Evolutionary conservation across 2,329 filamentous ascomycete genomes (phyloP).

Genomic region (Claviceps citrina): DNA sequence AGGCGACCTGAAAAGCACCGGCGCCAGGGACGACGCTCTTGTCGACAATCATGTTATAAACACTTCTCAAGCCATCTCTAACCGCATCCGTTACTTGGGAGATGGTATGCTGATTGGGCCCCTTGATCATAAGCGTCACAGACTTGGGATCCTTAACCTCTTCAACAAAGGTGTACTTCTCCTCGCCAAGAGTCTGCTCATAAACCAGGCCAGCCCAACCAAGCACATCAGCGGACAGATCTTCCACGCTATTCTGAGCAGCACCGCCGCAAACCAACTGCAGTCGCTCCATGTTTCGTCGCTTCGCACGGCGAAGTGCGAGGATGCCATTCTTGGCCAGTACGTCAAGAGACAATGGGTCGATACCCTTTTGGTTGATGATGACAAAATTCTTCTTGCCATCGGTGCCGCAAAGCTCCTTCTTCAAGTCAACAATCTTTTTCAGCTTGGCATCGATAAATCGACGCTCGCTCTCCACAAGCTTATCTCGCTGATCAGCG

Average conservation of each 20-base stretch:
- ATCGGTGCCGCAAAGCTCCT: constrained; percentile 87
- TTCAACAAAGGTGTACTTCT: constrained; percentile 98
- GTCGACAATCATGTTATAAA: constrained; percentile 99
- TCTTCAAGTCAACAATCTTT: constrained; percentile 96
- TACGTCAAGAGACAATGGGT: constrained; percentile 87
- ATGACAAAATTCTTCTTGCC: constrained; percentile 92
- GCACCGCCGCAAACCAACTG: constrained; percentile 86
- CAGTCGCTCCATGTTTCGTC: constrained; percentile 96
- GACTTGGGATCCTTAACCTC: constrained; percentile 98
- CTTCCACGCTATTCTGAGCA: constrained; percentile 92
- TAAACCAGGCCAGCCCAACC: constrained; percentile 96
- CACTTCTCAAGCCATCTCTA: constrained; percentile 81
- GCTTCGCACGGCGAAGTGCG: constrained; percentile 83
- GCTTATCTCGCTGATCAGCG: constrained; percentile 91
- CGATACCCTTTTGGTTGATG: constrained; percentile 98
- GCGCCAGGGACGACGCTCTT: constrained; percentile 86
- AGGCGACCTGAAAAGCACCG: constrained; percentile 91
- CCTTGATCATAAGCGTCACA: constrained; percentile 94
- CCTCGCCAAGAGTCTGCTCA: constrained; percentile 92
- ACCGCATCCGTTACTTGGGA: constrained; percentile 93
- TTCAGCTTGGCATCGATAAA: constrained; percentile 94
- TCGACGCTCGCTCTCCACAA: constrained; percentile 89
- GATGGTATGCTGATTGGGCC: constrained; percentile 92
- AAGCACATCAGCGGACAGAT: constrained; percentile 71
- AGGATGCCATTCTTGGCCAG: constrained; percentile 97